Evolutionary conservation across 83 land plant species (phyloP), one percentile per base, ranked within the genome.

Genomic region (Diphasiastrum complanatum): DNA sequence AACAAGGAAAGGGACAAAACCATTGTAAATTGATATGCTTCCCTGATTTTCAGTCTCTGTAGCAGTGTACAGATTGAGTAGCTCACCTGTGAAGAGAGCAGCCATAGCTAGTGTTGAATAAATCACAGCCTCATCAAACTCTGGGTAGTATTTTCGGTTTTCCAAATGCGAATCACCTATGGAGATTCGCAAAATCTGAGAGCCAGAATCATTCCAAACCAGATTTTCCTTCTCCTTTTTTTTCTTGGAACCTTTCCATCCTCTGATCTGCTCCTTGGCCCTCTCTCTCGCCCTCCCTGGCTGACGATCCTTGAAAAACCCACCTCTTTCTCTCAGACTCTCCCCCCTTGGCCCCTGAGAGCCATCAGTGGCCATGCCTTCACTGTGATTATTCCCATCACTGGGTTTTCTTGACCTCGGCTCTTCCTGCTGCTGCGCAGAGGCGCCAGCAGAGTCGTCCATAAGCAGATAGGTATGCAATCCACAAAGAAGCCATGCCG

Each of bases 131-230:
- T 69, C 28, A 16, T 68, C 54, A 51, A 66, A 88, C 24, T 64
- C 75, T 16, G 61, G 35, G 63, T 73, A 88, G 61, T 70, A 80
- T 38, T 66, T 27, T 22, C 85, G 65, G 1, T 75, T 47, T 23
- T 45, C 65, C 24, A 88, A 64, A 36, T 82, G 83, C 58, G 66
- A 49, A 4, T 81, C 79, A 12, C 59, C 74, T 35, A 88, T 76
- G 22, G 61, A 66, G 36, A 84, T 47, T 40, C 95, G 74, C 53
- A 81, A 75, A 68, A 88, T 79, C 79, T 84, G 85, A n/a, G 95
- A 85, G n/a, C 75, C 76, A 61, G 54, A 45, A 34, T 84, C 89
- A 50, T 84, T 84, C 65, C 80, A 87, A 26, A 57, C 79, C 27
- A 40, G 36, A 45, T 68, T 68, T 1, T 81, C 78, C 19, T 57